phyloP scores from a whole-genome alignment of 495 filamentous ascomycete species.

The Aspergillus panamensis region DNA sequence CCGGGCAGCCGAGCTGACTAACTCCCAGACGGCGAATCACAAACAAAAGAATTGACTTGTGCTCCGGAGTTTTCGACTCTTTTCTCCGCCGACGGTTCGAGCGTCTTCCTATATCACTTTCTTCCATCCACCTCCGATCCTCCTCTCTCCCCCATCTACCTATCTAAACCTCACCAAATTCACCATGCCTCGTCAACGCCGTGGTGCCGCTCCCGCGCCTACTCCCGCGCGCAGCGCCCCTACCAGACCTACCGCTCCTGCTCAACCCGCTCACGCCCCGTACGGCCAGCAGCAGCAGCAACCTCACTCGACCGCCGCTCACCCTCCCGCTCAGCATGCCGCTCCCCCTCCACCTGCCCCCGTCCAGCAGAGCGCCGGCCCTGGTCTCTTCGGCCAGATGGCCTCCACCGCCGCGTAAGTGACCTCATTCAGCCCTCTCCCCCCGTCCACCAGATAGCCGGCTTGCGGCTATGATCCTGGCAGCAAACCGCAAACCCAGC shows the following conservation, averaged over 20 bases:
- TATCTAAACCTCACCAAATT: slow-evolving; percentile 6
- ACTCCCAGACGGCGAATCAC: slow-evolving; percentile 24
- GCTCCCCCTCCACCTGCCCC: slow-evolving; percentile 47
- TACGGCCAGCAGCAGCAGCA: slow-evolving; percentile 37
- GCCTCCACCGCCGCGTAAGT: slow-evolving; percentile 81
- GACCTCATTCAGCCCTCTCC: not conserved
- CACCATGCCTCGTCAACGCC: slow-evolving; percentile 76
- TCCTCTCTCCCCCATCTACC: slow-evolving; percentile 12
- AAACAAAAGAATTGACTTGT: slow-evolving; percentile 5
- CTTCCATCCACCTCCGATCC: slow-evolving; percentile 12
- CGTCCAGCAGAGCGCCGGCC: slow-evolving; percentile 54
- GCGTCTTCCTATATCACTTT: slow-evolving; percentile 25
- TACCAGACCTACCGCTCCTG: slow-evolving; percentile 63
- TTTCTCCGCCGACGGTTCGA: slow-evolving; percentile 22
- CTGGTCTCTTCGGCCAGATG: slow-evolving; percentile 82
- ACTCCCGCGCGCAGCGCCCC: slow-evolving; percentile 57
- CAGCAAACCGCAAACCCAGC: not conserved
- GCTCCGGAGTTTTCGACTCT: slow-evolving; percentile 27
- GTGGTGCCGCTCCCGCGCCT: slow-evolving; percentile 56
- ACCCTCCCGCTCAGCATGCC: slow-evolving; percentile 42
- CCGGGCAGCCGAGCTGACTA: slow-evolving; percentile 13
- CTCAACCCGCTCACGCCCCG: slow-evolving; percentile 55
- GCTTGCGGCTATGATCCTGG: not conserved
- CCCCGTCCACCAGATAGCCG: not conserved
- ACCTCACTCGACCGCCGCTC: slow-evolving; percentile 64